These are phyloP conservation scores for Sindora glabra DNA, from an alignment of 306 rosid genomes.

Conservation along the genomic window DNA sequence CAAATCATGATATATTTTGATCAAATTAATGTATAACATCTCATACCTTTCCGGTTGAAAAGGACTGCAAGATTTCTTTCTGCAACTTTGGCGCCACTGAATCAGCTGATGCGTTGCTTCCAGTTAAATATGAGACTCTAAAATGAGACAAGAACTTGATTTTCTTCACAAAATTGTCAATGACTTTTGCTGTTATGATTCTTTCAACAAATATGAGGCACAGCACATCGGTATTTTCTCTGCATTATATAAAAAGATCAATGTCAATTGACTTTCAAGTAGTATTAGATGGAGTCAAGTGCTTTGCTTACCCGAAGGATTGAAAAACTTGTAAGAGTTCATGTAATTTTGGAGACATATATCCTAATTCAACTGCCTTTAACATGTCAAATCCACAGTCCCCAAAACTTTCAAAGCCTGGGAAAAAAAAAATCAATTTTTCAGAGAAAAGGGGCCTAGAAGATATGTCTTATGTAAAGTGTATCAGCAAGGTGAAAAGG, in stretches of 20 bases:
- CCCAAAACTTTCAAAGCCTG: constrained; percentile 27
- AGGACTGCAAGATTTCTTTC: constrained; percentile 42
- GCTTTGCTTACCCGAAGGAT: constrained; percentile 46
- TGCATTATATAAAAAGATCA: constrained; percentile 27
- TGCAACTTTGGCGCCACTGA: constrained; percentile 40
- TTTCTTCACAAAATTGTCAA: constrained; percentile 46
- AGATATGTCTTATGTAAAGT: not conserved
- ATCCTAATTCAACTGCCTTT: constrained; percentile 47
- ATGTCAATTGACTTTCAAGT: constrained; percentile 4
- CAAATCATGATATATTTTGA: not conserved
- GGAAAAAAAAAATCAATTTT: not conserved
- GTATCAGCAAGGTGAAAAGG: not conserved
- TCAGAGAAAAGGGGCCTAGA: not conserved
- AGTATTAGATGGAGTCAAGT: not conserved
- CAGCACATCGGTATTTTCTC: constrained; percentile 37
- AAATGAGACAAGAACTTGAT: constrained; percentile 44
- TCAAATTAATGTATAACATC: not conserved
- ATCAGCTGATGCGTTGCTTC: constrained; percentile 41
- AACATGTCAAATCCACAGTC: constrained; percentile 26
- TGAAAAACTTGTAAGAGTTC: constrained; percentile 43
- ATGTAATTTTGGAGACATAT: constrained; percentile 47
- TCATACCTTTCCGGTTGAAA: constrained; percentile 52
- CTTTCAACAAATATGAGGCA: constrained; percentile 71
- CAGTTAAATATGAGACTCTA: constrained; percentile 57
- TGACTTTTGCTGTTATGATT: constrained; percentile 57